These are phyloP conservation scores for Phoenix dactylifera DNA, from an alignment of 176 grass and related monocot species.

Conservation along the genomic window DNA sequence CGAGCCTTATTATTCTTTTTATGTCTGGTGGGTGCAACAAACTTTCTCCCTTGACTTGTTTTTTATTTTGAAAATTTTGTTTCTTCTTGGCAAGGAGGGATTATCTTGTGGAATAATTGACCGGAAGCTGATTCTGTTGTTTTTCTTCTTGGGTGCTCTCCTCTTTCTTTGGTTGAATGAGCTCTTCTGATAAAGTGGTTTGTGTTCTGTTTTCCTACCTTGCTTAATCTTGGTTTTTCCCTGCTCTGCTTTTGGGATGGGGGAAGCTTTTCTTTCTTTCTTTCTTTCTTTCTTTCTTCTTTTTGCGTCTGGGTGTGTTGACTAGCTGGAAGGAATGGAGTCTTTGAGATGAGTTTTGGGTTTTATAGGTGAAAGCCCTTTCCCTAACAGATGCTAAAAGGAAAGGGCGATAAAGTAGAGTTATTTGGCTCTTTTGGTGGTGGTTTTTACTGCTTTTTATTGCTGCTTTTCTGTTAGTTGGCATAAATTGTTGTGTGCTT, in stretches of 20 bases:
- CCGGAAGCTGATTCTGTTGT: conserved; percentile 7
- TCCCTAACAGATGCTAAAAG: not conserved
- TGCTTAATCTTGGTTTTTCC: too few relatives aligned
- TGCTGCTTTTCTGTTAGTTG: not conserved
- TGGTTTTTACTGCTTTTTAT: not conserved
- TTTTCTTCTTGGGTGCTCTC: not conserved
- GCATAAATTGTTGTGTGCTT: too few relatives aligned
- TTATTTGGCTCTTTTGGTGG: not conserved
- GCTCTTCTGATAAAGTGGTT: too few relatives aligned
- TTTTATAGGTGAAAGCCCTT: conserved; percentile 2
- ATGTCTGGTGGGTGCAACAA: conserved; percentile 29
- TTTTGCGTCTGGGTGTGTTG: too few relatives aligned
- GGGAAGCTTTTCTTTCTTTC: too few relatives aligned
- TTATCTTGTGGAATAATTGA: not conserved
- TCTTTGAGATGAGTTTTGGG: not conserved
- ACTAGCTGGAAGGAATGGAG: not conserved
- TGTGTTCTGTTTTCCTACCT: too few relatives aligned
- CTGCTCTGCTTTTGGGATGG: too few relatives aligned
- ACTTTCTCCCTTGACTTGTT: not conserved
- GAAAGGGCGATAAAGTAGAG: not conserved
- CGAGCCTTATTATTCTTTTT: conserved; percentile 4
- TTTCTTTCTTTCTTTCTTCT: too few relatives aligned
- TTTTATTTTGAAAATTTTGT: conserved; percentile 12
- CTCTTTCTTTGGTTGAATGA: too few relatives aligned
- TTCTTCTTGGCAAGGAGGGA: not conserved